These are phyloP conservation scores for Ploettnerulaceae sp. DNA, from an alignment of 2,329 filamentous ascomycete genomes.

Conservation along the genomic window DNA sequence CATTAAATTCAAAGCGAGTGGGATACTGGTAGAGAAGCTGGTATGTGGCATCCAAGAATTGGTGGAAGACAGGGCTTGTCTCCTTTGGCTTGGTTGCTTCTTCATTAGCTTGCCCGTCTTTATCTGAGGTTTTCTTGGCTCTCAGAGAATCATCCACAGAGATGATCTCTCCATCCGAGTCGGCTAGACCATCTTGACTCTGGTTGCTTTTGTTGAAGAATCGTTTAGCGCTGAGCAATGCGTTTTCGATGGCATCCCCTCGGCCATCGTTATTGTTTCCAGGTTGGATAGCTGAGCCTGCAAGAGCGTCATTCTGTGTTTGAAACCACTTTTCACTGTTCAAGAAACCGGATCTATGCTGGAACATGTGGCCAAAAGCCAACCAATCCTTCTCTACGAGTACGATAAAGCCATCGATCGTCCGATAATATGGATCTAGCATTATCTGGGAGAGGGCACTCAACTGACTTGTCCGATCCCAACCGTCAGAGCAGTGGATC, in stretches of 20 bases:
- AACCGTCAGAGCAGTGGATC: slow-evolving; percentile 97
- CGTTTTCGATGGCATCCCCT: slow-evolving; percentile 78
- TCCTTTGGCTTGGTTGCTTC: slow-evolving; percentile 81
- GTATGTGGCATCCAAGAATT: slow-evolving; percentile 92
- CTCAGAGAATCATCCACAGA: slow-evolving; percentile 30
- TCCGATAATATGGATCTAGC: slow-evolving; percentile 92
- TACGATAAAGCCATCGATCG: slow-evolving; percentile 89
- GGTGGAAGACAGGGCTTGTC: slow-evolving; percentile 93
- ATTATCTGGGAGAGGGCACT: slow-evolving; percentile 89
- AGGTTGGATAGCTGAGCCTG: slow-evolving; percentile 56
- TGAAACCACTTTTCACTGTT: slow-evolving; percentile 93
- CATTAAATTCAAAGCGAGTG: slow-evolving; percentile 91
- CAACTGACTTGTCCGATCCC: slow-evolving; percentile 94
- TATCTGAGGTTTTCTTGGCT: slow-evolving; percentile 36
- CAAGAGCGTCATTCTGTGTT: slow-evolving; percentile 75
- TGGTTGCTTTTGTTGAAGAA: slow-evolving; percentile 80
- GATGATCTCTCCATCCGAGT: slow-evolving; percentile 45
- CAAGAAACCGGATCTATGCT: slow-evolving; percentile 81
- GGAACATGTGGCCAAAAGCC: slow-evolving; percentile 97
- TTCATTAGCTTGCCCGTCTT: slow-evolving; percentile 45
- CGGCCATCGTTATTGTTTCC: slow-evolving; percentile 46
- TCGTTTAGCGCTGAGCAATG: slow-evolving; percentile 76
- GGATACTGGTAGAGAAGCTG: slow-evolving; percentile 84
- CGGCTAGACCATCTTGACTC: slow-evolving; percentile 56
- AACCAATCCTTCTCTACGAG: slow-evolving; percentile 97